Evolutionary conservation across 148 eudicot genomes (phyloP).

Genomic region (Oxyria digyna): DNA sequence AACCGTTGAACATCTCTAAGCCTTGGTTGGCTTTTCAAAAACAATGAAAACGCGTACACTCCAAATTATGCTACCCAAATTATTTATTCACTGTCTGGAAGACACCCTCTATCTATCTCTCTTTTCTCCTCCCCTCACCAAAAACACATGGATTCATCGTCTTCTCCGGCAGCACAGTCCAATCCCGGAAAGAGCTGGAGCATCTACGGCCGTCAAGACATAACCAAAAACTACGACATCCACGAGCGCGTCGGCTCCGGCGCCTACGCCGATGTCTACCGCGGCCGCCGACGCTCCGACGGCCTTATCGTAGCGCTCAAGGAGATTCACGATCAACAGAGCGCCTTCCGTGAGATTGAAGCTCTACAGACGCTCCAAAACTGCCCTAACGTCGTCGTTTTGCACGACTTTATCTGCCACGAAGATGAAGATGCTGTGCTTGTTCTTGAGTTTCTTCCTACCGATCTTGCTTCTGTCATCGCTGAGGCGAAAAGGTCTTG

Average conservation of each 20-base stretch:
- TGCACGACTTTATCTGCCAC: conserved; percentile 71
- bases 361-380: conserved; percentile 50
- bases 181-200: conserved; percentile 67
- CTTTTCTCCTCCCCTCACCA: neutral
- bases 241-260: conserved; percentile 62
- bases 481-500: conserved; percentile 29
- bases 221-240: conserved; percentile 58
- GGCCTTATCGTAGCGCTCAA: conserved; percentile 50
- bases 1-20: too few relatives aligned
- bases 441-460: conserved; percentile 53
- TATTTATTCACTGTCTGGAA: too few relatives aligned
- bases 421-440: conserved; percentile 85
- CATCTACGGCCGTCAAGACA: conserved; percentile 64
- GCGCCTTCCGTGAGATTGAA: conserved; percentile 75
- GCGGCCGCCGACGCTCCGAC: conserved; percentile 45
- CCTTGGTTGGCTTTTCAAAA: too few relatives aligned
- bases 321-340: conserved; percentile 79
- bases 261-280: conserved; percentile 81
- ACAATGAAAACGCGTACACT: too few relatives aligned
- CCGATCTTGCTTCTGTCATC: conserved; percentile 56
- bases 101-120: neutral
- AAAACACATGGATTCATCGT: conserved; percentile 26
- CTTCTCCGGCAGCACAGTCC: conserved; percentile 6
- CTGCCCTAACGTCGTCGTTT: conserved; percentile 59
- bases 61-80: too few relatives aligned